These are phyloP conservation scores for Daldinia grandis DNA, from an alignment of 495 filamentous ascomycete species.

Conservation along the genomic window DNA sequence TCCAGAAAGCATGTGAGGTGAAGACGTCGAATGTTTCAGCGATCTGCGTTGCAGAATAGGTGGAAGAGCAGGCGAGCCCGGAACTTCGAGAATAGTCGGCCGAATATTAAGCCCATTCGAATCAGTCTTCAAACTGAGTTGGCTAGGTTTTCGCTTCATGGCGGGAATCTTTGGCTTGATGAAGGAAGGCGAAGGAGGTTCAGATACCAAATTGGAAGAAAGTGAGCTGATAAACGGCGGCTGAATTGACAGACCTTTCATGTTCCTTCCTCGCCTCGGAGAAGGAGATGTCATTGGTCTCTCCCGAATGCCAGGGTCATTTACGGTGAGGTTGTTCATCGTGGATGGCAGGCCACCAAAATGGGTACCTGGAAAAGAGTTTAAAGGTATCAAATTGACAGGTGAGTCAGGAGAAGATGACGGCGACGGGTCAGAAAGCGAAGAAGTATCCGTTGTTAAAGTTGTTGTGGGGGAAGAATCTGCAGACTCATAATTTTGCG, in stretches of 20 bases:
- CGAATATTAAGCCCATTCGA: slow-evolving; percentile 55
- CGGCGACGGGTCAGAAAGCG: slow-evolving; percentile 88
- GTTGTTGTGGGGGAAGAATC: slow-evolving; percentile 97
- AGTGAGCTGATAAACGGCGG: slow-evolving; percentile 66
- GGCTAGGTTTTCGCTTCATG: slow-evolving; percentile 77
- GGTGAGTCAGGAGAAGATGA: slow-evolving; percentile 91
- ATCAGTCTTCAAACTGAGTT: slow-evolving; percentile 71
- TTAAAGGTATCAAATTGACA: slow-evolving; percentile 67
- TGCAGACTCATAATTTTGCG: slow-evolving; percentile 81
- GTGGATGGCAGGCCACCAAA: slow-evolving; percentile 55
- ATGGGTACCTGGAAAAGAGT: slow-evolving; percentile 60
- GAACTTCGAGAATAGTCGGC: slow-evolving; percentile 52
- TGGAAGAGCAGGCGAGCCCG: slow-evolving; percentile 54
- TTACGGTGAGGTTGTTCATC: slow-evolving; percentile 54
- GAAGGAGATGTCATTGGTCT: slow-evolving; percentile 71
- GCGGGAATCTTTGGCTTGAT: slow-evolving; percentile 76
- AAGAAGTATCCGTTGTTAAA: slow-evolving; percentile 86
- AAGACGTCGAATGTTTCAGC: slow-evolving; percentile 64
- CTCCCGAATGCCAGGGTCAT: slow-evolving; percentile 50
- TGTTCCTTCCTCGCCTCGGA: slow-evolving; percentile 82
- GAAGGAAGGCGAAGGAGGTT: slow-evolving; percentile 83
- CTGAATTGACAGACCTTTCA: slow-evolving; percentile 92
- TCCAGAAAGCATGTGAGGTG: slow-evolving; percentile 62
- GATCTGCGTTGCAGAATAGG: slow-evolving; percentile 63
- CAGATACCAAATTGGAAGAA: slow-evolving; percentile 62